phyloP scores from a whole-genome alignment of 2,329 filamentous ascomycete genomes.

The Venturiaceae sp. region DNA sequence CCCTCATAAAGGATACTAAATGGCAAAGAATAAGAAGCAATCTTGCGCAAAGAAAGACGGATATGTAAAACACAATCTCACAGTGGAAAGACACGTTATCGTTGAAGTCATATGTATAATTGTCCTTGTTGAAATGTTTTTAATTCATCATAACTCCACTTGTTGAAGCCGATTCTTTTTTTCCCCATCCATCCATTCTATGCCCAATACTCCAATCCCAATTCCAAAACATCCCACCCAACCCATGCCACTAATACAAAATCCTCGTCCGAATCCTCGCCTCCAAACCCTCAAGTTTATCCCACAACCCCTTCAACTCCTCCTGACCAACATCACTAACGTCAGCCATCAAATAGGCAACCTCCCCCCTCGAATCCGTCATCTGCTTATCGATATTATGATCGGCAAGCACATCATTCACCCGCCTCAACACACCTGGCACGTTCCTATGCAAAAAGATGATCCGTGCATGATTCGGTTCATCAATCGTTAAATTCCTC shows the following conservation, averaged over 20 bases:
- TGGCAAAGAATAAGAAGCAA: too few species aligned
- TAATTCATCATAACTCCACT: background rate
- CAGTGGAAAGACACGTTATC: too few species aligned
- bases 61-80: too few species aligned
- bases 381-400: slow-evolving; percentile 99
- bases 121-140: background rate
- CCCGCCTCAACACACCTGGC: slow-evolving; percentile 79
- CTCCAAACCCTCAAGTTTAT: slow-evolving; percentile 64
- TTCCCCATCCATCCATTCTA: background rate
- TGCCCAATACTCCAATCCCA: background rate
- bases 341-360: slow-evolving; percentile 96
- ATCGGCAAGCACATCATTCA: slow-evolving; percentile 88
- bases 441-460: slow-evolving; percentile 97
- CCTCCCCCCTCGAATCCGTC: slow-evolving; percentile 87
- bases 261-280: slow-evolving; percentile 3
- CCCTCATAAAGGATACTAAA: too few species aligned
- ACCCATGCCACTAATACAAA: background rate
- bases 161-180: background rate
- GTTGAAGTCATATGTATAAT: too few species aligned
- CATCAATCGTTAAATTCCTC: slow-evolving; percentile 80
- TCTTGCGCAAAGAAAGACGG: too few species aligned
- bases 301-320: slow-evolving; percentile 79
- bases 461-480: slow-evolving; percentile 81
- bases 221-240: background rate
- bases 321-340: slow-evolving; percentile 74